Evolutionary conservation across 2,329 filamentous ascomycete genomes (phyloP).

Genomic region (Diplodia corticola): DNA sequence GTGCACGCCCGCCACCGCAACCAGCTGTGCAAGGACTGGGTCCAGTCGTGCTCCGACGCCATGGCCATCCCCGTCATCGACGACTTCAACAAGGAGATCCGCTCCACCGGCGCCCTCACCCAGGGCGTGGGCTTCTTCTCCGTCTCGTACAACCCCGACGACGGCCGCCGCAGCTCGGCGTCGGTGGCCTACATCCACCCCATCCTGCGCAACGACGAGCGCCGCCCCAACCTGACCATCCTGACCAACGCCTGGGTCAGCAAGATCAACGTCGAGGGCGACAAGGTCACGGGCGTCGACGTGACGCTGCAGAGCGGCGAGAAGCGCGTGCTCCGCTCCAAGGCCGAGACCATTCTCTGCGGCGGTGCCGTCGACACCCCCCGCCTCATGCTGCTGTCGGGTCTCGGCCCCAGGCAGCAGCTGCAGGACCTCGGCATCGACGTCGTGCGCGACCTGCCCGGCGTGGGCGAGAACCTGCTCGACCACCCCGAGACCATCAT

Average conservation of each 20-base stretch:
- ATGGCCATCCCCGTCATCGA: conserved; percentile 77
- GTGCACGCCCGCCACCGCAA: conserved; percentile 84
- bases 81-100: conserved; percentile 87
- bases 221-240: conserved; percentile 78
- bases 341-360: conserved; percentile 75
- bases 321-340: conserved; percentile 59
- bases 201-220: conserved; percentile 79
- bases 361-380: conserved; percentile 82
- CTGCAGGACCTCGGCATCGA: conserved; percentile 50
- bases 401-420: conserved; percentile 51
- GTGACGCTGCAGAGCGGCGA: conserved; percentile 64
- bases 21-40: conserved; percentile 89
- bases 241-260: conserved; percentile 87
- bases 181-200: conserved; percentile 93
- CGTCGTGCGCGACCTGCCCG: conserved; percentile 61
- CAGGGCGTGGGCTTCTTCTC: conserved; percentile 87
- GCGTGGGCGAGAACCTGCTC: conserved; percentile 64
- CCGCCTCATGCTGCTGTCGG: conserved; percentile 59
- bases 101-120: conserved; percentile 68
- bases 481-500: conserved; percentile 68
- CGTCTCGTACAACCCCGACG: conserved; percentile 86
- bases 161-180: conserved; percentile 79
- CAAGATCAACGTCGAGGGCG: conserved; percentile 70
- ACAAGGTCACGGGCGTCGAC: conserved; percentile 72
- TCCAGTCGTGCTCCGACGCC: conserved; percentile 74